Conservation (phyloP, 1,284 basidiomycete species). For the Termitomyces sp. region DNA sequence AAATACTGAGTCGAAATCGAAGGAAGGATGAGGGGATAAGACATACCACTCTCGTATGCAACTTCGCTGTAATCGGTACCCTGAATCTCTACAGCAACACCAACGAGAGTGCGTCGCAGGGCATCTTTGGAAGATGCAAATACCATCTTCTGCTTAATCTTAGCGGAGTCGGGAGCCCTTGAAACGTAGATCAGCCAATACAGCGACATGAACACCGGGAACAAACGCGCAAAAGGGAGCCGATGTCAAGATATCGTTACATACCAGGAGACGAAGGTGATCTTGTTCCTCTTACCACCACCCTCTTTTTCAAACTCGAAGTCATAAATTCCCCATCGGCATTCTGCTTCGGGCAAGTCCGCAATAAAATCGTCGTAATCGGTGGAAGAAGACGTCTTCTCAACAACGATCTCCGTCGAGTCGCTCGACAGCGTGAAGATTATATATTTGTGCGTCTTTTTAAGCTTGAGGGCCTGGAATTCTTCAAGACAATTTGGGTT, state of each 20-base stretch:
- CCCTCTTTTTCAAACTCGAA: constrained; percentile 81
- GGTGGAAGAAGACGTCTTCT: constrained; percentile 43
- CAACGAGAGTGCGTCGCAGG: constrained; percentile 54
- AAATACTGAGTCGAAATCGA: background rate
- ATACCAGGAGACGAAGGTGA: constrained; percentile 83
- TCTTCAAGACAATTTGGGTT: constrained; percentile 52
- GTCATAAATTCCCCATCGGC: constrained; percentile 92
- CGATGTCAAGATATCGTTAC: constrained; percentile 23
- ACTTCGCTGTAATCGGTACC: constrained; percentile 83
- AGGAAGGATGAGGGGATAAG: constrained; percentile 2
- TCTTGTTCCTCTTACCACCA: constrained; percentile 87
- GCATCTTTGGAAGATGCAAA: constrained; percentile 91
- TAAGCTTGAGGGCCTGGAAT: constrained; percentile 79
- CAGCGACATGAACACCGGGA: constrained; percentile 8
- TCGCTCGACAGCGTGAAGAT: constrained; percentile 70
- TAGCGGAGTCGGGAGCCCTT: constrained; percentile 87
- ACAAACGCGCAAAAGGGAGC: background rate
- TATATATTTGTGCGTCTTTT: constrained; percentile 86
- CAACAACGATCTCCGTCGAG: constrained; percentile 73
- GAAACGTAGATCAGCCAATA: constrained; percentile 15
- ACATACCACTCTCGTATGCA: constrained; percentile 71
- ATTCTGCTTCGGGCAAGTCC: constrained; percentile 74
- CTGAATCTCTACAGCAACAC: constrained; percentile 80
- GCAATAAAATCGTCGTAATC: constrained; percentile 77
- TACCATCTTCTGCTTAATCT: constrained; percentile 93